phyloP scores from a whole-genome alignment of 2,329 filamentous ascomycete genomes.

The Raffaelea ambrosiae region DNA sequence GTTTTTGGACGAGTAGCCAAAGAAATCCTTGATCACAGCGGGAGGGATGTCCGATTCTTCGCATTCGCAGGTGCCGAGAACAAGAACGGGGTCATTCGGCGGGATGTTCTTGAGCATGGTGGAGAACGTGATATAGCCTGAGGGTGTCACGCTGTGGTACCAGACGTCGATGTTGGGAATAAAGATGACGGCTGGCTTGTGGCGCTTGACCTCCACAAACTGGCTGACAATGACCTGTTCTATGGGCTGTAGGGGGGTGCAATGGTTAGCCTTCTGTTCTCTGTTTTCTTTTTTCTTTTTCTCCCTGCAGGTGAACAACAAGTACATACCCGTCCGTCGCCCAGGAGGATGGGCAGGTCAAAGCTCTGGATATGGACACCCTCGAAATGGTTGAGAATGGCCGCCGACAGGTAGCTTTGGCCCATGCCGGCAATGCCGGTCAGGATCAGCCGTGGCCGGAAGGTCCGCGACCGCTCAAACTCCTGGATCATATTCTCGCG shows the following conservation, averaged over 20 bases:
- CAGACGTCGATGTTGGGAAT: constrained; percentile 85
- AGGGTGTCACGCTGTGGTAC: constrained; percentile 56
- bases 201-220: constrained; percentile 85
- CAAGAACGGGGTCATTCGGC: constrained; percentile 82
- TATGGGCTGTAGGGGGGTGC: constrained; percentile 49
- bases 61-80: constrained; percentile 77
- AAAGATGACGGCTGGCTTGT: constrained; percentile 94
- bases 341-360: constrained; percentile 78
- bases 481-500: constrained; percentile 67
- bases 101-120: constrained; percentile 73
- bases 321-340: constrained; percentile 62
- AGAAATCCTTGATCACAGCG: constrained; percentile 66
- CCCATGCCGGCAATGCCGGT: constrained; percentile 84
- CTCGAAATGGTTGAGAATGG: constrained; percentile 83
- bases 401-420: constrained; percentile 78
- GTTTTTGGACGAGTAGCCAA: constrained; percentile 78
- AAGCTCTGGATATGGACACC: constrained; percentile 92
- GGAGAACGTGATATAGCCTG: constrained; percentile 72
- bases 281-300: too few relatives aligned
- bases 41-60: constrained; percentile 52
- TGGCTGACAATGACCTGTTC: constrained; percentile 86
- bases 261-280: too few relatives aligned
- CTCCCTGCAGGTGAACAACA: not conserved
- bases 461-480: constrained; percentile 82
- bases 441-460: constrained; percentile 79